These are phyloP conservation scores for Lecanicillium sp. DNA, from an alignment of 2,329 filamentous ascomycete species.

Conservation along the genomic window DNA sequence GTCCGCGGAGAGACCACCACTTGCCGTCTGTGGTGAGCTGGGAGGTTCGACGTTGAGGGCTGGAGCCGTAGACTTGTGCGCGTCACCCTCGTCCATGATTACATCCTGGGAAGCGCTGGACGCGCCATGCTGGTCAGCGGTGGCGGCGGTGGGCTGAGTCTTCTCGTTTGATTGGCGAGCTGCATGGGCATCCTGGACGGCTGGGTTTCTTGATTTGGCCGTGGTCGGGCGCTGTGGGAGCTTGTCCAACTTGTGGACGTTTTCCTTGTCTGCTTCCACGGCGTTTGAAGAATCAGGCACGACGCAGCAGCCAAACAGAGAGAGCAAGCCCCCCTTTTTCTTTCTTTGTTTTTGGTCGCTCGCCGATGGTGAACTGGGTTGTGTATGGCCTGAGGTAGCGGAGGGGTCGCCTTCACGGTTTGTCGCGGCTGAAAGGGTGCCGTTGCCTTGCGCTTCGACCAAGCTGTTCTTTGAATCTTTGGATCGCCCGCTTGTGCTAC, in stretches of 20 bases:
- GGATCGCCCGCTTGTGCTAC: constrained; percentile 56
- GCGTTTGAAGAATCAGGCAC: constrained; percentile 52
- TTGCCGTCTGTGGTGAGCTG: constrained; percentile 14
- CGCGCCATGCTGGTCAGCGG: constrained; percentile 37
- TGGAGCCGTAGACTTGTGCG: constrained; percentile 34
- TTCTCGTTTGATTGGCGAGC: constrained; percentile 40
- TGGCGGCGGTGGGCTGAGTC: constrained; percentile 27
- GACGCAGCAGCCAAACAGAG: constrained; percentile 60
- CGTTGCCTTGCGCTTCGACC: constrained; percentile 54
- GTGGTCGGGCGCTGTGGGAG: constrained; percentile 47
- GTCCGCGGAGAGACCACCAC: constrained; percentile 21
- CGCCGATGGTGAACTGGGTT: constrained; percentile 43
- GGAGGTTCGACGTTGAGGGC: constrained; percentile 37
- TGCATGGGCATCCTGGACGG: constrained; percentile 41
- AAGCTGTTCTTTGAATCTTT: constrained; percentile 60
- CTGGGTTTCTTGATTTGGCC: constrained; percentile 44
- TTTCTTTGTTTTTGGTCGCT: constrained; percentile 46
- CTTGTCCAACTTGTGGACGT: constrained; percentile 52
- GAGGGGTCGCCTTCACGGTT: constrained; percentile 46
- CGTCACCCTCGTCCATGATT: constrained; percentile 34
- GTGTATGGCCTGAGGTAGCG: constrained; percentile 40
- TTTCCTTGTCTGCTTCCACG: constrained; percentile 42
- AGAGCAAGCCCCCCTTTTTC: constrained; percentile 45
- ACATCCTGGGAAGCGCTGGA: constrained; percentile 40
- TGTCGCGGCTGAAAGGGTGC: constrained; percentile 60